phyloP scores from a whole-genome alignment of 495 filamentous ascomycete species.

The Rostrohypoxylon terebratum region DNA sequence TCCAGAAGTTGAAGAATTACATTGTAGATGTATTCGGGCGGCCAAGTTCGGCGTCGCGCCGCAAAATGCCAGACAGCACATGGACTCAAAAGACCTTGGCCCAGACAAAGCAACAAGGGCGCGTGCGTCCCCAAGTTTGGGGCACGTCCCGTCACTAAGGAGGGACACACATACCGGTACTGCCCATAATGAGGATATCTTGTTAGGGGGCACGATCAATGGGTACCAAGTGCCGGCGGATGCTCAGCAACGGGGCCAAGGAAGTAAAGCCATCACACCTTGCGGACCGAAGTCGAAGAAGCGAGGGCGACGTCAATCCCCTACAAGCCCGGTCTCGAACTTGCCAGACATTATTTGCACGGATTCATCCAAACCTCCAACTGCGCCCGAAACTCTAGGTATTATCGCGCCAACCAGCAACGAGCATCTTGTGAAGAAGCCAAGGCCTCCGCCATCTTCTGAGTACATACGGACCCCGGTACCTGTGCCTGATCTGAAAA shows the following conservation, averaged over 20 bases:
- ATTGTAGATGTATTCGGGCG: not conserved
- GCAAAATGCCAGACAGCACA: not conserved
- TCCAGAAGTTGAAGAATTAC: constrained; percentile 24
- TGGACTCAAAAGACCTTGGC: not conserved
- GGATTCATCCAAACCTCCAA: not conserved
- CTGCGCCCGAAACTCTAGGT: not conserved
- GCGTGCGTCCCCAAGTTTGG: not conserved
- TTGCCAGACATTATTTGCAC: not conserved
- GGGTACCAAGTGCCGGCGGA: not conserved
- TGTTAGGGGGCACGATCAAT: not conserved
- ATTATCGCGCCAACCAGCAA: not conserved
- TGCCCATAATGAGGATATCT: not conserved
- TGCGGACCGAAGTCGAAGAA: constrained; percentile 11
- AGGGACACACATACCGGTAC: not conserved
- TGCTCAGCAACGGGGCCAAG: not conserved
- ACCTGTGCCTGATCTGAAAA: not conserved
- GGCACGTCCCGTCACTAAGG: not conserved
- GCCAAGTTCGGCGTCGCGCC: not conserved
- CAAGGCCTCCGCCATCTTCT: not conserved
- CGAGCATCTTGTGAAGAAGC: not conserved
- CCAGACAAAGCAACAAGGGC: not conserved
- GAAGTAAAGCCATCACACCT: too few species aligned
- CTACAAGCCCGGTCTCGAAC: not conserved
- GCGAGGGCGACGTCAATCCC: constrained; percentile 10
- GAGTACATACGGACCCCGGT: not conserved